Evolutionary conservation across 2,329 filamentous ascomycete species (phyloP), one percentile per base, ranked within the genome.

Genomic region (Neofusicoccum cordaticola): DNA sequence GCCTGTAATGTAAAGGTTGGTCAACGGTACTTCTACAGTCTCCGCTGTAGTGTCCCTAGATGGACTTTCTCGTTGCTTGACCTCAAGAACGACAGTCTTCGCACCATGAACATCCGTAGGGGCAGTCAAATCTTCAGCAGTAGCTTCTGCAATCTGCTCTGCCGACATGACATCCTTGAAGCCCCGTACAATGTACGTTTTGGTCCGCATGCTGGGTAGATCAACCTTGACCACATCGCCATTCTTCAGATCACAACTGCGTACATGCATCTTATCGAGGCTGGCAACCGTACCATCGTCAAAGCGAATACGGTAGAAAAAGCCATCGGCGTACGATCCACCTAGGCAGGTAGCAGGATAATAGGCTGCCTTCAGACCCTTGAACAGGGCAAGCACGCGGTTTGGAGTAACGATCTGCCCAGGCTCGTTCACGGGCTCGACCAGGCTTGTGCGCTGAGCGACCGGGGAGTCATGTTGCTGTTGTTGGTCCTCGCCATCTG

Each of bases 261-360:
- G 72, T 2, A 83, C 74, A 35, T 79, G 73, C 7, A 70, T 67
- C 4, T 70, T 56, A 7, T 82, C 79, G 1, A 83, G 63, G 27
- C 78, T 78, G 0, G 76, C 76, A 13, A 73, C 71, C 4, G 78
- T 81, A 12, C 75, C 78, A 66, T 84, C 81, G 66, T 84, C 82
- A 60, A 80, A 84, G n/a, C 77, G 76, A 27, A 84, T 69, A 13
- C 77, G 72, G 68, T 83, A 82, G 35, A 79, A 80, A 42, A 69
- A 69, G 0, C 74, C 69, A 11, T 75, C 72, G 2, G 73, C 70
- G 50, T 77, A 72, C 19, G 81, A 75, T 15, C 74, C 75, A 2
- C 82, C 83, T 39, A 87, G 72, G 68, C 82, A 88, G n/a, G 81
- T 85, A 8, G 84, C 86, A 53, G 86, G 85, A 70, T 86, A 87